These are phyloP conservation scores for Paramecium caudatum DNA, from an alignment of 73 alveolate genomes.

Conservation along the genomic window DNA sequence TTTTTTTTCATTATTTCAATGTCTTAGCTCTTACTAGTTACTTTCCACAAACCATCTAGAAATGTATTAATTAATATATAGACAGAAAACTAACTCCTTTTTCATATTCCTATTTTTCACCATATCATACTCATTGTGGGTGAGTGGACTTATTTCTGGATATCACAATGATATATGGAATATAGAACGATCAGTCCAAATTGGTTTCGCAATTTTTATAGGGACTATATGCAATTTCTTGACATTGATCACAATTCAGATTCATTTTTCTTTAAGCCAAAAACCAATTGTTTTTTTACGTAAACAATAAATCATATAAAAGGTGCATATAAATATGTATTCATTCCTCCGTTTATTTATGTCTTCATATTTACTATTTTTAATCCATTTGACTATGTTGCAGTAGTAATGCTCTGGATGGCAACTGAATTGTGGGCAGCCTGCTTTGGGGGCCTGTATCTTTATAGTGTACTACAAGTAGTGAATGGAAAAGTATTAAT, in stretches of 20 bases:
- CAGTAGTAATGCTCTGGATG: slow-evolving; percentile 17
- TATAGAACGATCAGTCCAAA: background rate
- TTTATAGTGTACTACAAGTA: background rate
- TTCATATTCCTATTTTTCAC: slow-evolving; percentile 35
- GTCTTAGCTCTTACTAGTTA: background rate
- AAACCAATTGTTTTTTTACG: background rate
- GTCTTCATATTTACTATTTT: background rate
- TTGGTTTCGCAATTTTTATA: slow-evolving; percentile 12
- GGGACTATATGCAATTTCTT: slow-evolving; percentile 17
- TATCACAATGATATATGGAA: slow-evolving; percentile 15
- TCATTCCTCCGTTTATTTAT: slow-evolving; percentile 26
- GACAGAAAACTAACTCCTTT: slow-evolving; percentile 3
- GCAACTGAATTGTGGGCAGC: slow-evolving; percentile 30
- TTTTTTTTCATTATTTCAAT: background rate
- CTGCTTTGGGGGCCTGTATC: background rate
- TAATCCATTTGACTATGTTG: slow-evolving; percentile 20
- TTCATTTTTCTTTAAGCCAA: background rate
- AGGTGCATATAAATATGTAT: background rate
- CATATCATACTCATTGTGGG: background rate
- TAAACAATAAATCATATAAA: background rate
- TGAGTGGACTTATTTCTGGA: slow-evolving; percentile 30
- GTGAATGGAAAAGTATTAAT: background rate
- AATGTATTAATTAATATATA: background rate
- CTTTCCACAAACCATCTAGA: slow-evolving; percentile 25
- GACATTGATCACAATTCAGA: background rate